Evolutionary conservation across 768 basidiomycete species (phyloP).

Genomic region (Phanerochaete sordida): DNA sequence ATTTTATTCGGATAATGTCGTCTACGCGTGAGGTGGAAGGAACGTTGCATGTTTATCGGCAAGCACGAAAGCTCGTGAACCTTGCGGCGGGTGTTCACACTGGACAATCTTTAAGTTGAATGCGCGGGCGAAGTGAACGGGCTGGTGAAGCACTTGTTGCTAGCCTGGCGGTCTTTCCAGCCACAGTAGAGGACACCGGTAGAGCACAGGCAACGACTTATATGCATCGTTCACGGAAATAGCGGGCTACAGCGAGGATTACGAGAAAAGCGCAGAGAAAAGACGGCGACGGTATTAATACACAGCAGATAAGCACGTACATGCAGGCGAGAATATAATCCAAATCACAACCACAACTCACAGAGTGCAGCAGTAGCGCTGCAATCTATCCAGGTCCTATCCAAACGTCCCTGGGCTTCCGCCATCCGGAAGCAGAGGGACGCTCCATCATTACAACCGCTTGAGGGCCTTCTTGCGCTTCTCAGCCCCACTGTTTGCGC

Average conservation of each 20-base stretch:
- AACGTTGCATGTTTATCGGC: too few species aligned
- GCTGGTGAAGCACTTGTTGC: too few species aligned
- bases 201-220: not conserved
- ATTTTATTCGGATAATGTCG: too few species aligned
- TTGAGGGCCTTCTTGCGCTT: conserved; percentile 90
- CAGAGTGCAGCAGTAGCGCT: not conserved
- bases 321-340: not conserved
- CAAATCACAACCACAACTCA: not conserved
- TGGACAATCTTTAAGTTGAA: too few species aligned
- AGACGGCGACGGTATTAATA: not conserved
- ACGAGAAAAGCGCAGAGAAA: not conserved
- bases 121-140: too few species aligned
- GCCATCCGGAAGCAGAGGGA: not conserved
- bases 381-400: not conserved
- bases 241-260: not conserved
- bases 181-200: too few species aligned
- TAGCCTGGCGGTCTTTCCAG: too few species aligned
- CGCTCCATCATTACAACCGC: conserved; percentile 44
- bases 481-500: conserved; percentile 53
- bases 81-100: too few species aligned
- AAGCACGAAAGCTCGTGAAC: too few species aligned
- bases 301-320: conserved; percentile 4
- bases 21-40: too few species aligned
- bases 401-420: not conserved
- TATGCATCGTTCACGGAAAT: not conserved